Conservation (phyloP, 2,329 filamentous ascomycete genomes). For the Ilyonectria robusta region DNA sequence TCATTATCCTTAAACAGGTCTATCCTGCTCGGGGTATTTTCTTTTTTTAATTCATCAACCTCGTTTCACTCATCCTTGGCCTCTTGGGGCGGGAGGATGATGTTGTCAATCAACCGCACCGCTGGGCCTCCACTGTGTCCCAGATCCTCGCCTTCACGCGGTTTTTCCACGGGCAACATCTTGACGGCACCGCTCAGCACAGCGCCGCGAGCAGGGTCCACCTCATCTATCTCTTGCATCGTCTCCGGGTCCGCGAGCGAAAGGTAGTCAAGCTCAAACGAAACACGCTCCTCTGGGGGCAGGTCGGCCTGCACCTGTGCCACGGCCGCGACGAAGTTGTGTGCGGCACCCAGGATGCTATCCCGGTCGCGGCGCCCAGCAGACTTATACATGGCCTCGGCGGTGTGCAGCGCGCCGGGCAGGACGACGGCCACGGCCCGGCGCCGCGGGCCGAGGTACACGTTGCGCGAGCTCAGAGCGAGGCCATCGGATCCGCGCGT, state of each 20-base stretch:
- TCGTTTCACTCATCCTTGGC: slow-evolving; percentile 27
- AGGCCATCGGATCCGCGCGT: slow-evolving; percentile 84
- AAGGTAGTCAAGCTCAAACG: slow-evolving; percentile 91
- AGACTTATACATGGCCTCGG: slow-evolving; percentile 75
- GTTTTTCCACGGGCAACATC: slow-evolving; percentile 85
- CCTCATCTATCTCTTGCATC: slow-evolving; percentile 80
- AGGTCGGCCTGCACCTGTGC: slow-evolving; percentile 74
- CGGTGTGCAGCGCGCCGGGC: slow-evolving; percentile 76
- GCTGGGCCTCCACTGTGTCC: slow-evolving; percentile 80
- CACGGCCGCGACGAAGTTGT: slow-evolving; percentile 68
- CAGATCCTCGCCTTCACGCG: slow-evolving; percentile 79
- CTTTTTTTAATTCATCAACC: slow-evolving; percentile 8
- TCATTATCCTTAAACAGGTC: slow-evolving; percentile 29
- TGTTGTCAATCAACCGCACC: slow-evolving; percentile 94
- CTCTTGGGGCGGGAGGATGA: slow-evolving; percentile 72
- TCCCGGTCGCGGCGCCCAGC: slow-evolving; percentile 67
- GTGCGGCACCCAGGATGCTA: slow-evolving; percentile 81
- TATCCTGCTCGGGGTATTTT: slow-evolving; percentile 38
- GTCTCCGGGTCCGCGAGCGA: slow-evolving; percentile 89
- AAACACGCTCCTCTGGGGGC: slow-evolving; percentile 71
- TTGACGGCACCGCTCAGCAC: slow-evolving; percentile 92
- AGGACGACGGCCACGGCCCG: slow-evolving; percentile 81
- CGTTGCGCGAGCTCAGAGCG: slow-evolving; percentile 93
- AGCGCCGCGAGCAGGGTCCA: slow-evolving; percentile 80
- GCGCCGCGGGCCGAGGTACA: slow-evolving; percentile 86